Conservation (phyloP, 2,329 filamentous ascomycete genomes). For the Fusarium poae region DNA sequence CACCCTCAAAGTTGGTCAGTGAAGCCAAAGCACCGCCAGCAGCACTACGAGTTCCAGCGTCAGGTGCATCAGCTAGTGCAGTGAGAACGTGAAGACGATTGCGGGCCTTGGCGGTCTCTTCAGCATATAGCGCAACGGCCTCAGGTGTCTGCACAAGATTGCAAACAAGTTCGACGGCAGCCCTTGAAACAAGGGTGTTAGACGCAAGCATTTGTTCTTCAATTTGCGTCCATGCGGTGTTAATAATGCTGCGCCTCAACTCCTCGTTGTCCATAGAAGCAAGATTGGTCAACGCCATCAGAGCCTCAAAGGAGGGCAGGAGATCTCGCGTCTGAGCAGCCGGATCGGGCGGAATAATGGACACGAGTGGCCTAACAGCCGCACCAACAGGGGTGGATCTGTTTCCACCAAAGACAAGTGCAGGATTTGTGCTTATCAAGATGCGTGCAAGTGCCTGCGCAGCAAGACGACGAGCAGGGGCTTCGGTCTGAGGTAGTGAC, state of each 20-base stretch:
- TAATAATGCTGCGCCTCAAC: slow-evolving; percentile 76
- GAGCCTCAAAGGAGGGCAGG: slow-evolving; percentile 87
- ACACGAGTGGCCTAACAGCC: slow-evolving; percentile 84
- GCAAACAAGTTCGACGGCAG: slow-evolving; percentile 89
- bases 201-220: slow-evolving; percentile 86
- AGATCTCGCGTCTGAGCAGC: slow-evolving; percentile 77
- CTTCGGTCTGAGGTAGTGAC: slow-evolving; percentile 67
- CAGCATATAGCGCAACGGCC: slow-evolving; percentile 77
- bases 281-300: slow-evolving; percentile 94
- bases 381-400: slow-evolving; percentile 80
- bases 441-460: slow-evolving; percentile 87
- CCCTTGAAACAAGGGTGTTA: slow-evolving; percentile 82
- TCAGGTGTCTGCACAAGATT: slow-evolving; percentile 82
- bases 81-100: slow-evolving; percentile 86
- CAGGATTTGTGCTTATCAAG: slow-evolving; percentile 86
- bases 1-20: slow-evolving; percentile 81
- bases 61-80: slow-evolving; percentile 88
- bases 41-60: slow-evolving; percentile 81
- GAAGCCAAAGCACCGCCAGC: slow-evolving; percentile 91
- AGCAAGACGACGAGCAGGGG: slow-evolving; percentile 67
- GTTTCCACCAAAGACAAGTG: slow-evolving; percentile 84
- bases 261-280: slow-evolving; percentile 81
- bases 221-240: slow-evolving; percentile 78
- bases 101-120: slow-evolving; percentile 73
- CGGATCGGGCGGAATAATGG: slow-evolving; percentile 77